Evolutionary conservation across 192 early-diverging fungal species (phyloP), one percentile per base, ranked within the genome.

Genomic region (Backusella parvicylindrica): DNA sequence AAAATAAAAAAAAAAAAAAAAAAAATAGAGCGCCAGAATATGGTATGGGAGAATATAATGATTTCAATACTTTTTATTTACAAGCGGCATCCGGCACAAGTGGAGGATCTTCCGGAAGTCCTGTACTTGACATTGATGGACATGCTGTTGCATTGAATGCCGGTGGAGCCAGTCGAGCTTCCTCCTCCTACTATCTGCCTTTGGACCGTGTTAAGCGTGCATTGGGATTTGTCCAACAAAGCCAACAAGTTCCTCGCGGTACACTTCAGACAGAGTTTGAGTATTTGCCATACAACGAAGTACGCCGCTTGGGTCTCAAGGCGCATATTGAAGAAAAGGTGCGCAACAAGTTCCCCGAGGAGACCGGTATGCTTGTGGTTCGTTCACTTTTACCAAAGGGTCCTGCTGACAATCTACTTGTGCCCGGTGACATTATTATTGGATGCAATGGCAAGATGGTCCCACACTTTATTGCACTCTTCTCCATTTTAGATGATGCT

Each of bases 41-140:
- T 71, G 91, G 91, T 37, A 76, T 82, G 23, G 83, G 88, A 30
- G 89, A 89, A 60, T 92, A 92, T 82, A 91, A 90, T 67, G 93
- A 95, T 64, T 88, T 93, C 75, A 95, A 94, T 76, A 94, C 92
- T 1, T 95, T 95, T 80, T 95, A 94, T 79, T 78, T 93, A 23
- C 91, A 93, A 80, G 90, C 92, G 0, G 89, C 92, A 0, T 89
- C 94, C 7, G 86, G 87, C 8, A 90, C 90, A 9, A 92, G 89
- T 72, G 92, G 92, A 64, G 94, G 94, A 13, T 91, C 90, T 33
- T 92, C 90, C 6, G 94, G 94, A 38, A 90, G 88, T 73, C 92
- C 94, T 5, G 92, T 95, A 11, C 83, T 95, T 37, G 90, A 94
- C 63, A 90, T 94, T 43, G 84, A 91, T 11, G 94, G 94, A 3